Conservation (phyloP, 352 stramenopile species). For the Globisporangium carolinianum region DNA sequence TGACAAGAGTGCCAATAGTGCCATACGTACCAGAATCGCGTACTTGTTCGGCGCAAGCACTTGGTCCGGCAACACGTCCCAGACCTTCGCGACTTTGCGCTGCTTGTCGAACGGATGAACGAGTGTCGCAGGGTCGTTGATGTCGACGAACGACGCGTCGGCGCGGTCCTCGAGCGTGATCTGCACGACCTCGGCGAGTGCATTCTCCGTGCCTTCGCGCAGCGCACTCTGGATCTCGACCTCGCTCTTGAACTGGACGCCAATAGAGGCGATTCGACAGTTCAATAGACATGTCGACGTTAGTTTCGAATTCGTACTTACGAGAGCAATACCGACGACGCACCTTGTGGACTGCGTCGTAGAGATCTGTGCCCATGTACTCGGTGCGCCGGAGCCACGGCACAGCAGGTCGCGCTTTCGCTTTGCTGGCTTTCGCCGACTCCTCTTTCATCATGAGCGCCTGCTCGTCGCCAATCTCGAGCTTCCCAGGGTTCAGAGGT, state of each 20-base stretch:
- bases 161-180: slow-evolving; percentile 69
- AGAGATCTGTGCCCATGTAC: slow-evolving; percentile 85
- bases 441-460: slow-evolving; percentile 77
- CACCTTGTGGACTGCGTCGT: slow-evolving; percentile 75
- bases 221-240: slow-evolving; percentile 78
- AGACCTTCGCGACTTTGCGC: slow-evolving; percentile 74
- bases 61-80: slow-evolving; percentile 79
- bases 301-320: background rate
- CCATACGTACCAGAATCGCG: slow-evolving; percentile 55
- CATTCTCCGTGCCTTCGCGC: slow-evolving; percentile 75
- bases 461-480: slow-evolving; percentile 73
- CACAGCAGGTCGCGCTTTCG: slow-evolving; percentile 63
- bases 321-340: background rate
- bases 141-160: slow-evolving; percentile 71
- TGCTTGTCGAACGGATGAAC: slow-evolving; percentile 80
- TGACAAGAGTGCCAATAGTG: background rate
- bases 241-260: slow-evolving; percentile 67
- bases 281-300: too few species aligned
- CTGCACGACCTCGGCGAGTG: slow-evolving; percentile 65
- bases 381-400: slow-evolving; percentile 79
- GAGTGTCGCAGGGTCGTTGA: slow-evolving; percentile 53
- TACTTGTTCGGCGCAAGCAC: slow-evolving; percentile 79
- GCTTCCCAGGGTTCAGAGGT: slow-evolving; percentile 31
- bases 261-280: background rate
- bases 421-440: slow-evolving; percentile 34